Evolutionary conservation across 1,139 yeast species (phyloP).

Genomic region (Blastobotrys aristatus): DNA sequence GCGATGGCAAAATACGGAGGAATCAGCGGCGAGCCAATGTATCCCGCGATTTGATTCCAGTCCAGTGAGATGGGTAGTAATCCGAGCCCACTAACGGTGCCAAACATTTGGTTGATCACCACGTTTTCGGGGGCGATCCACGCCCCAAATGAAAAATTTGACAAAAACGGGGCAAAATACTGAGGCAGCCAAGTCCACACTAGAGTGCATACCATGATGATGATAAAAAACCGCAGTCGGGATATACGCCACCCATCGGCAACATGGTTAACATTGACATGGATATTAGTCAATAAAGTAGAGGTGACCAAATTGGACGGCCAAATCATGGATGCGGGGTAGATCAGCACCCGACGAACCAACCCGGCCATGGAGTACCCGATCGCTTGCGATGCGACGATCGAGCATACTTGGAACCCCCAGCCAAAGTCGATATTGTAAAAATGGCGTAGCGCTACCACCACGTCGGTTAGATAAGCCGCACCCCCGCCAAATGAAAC

Average conservation of each 20-base stretch:
- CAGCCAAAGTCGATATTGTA: constrained; percentile 44
- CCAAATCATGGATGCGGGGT: constrained; percentile 64
- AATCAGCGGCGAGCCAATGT: constrained; percentile 59
- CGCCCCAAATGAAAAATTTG: constrained; percentile 48
- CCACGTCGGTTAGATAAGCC: constrained; percentile 57
- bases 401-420: constrained; percentile 49
- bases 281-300: constrained; percentile 56
- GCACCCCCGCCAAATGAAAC: constrained; percentile 57
- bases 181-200: constrained; percentile 56
- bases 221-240: constrained; percentile 44
- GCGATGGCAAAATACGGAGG: constrained; percentile 59
- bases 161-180: constrained; percentile 47
- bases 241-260: constrained; percentile 54
- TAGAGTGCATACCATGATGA: constrained; percentile 39
- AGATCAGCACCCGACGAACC: constrained; percentile 51
- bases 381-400: constrained; percentile 53
- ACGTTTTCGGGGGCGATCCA: constrained; percentile 55
- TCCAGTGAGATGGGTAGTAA: constrained; percentile 57
- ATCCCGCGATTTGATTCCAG: constrained; percentile 54
- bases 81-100: constrained; percentile 56
- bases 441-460: constrained; percentile 50
- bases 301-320: constrained; percentile 46
- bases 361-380: constrained; percentile 66
- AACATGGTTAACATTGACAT: constrained; percentile 53
- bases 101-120: constrained; percentile 57